Base-by-base conservation (phyloP, 371 early-diverging fungal species). In the Rhizopus delemar region DNA sequence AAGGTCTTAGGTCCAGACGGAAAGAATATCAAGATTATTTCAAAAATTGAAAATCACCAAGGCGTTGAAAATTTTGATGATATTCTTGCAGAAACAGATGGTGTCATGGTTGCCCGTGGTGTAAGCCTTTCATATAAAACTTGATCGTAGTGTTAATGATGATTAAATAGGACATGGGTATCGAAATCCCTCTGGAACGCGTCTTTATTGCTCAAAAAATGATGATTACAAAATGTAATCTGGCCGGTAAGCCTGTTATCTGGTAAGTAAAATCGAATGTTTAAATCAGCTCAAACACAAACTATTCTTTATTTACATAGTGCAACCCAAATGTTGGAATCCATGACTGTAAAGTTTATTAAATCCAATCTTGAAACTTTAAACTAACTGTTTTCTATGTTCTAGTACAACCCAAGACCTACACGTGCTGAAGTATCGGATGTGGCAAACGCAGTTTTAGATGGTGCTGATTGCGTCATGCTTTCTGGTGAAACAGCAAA, bases 251-350 rank as follows among this genome's bases (percentile, higher is more conserved):
- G 83, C 98, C 97, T 51, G 95, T 96, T 53, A 94, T 99, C 48
- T 92, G 92, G 82, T 81, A 69, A 57, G 69, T 12, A 43, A 31
- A 33, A 13, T 22, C 15, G 15, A 41, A 43, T 57, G 12, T 31
- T 41, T 33, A 9, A 39, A 39, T 12, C 15, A 16, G 22, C 0
- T n/a, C 13, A 6, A 6, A n/a, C 3, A 8, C 16, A 15, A 22
- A 33, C 35, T 16, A 15, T 9, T 36, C 12, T 33, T 45, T 28
- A 36, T 9, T 34, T 39, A 39, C 13, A 38, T 50, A 73, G 77
- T 65, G 99, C 99, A 45, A 99, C 99, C 45, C 99, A 99, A 79
- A 99, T 99, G 99, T 77, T 99, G 46, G 98, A 99, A 73, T 94
- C 95, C 45, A 99, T 99, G 99, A 97, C 93, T 33, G 81, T 83